Base-by-base conservation (phyloP, 169 alveolate species). In the Eimeria brunetti region DNA sequence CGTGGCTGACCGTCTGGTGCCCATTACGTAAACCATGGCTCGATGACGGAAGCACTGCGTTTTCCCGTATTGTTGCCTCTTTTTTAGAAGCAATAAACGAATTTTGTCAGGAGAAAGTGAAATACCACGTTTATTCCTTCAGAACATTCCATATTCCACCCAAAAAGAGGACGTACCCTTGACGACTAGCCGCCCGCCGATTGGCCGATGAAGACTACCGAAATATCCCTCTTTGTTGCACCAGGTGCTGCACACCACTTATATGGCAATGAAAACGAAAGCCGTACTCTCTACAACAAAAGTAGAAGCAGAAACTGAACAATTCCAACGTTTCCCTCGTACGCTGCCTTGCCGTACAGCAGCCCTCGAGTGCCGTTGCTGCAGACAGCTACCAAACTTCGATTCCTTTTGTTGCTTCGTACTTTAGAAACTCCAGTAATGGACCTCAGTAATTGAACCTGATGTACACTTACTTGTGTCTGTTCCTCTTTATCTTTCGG, bases 161-260 rank as follows among this genome's bases (percentile, higher is more conserved):
- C 49, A 0, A 69, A 69, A 69, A 0, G 49, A 6, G 11, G 44
- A 33, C 78, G 78, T 33, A 33, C 24, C 78, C 78, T 24, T 69
- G 22, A n/a, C 78, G 49, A 69, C 78, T 69, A 69, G 78, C 78
- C 78, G 78, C 78, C 78, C 78, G 14, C 49, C 78, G 78, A 69
- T 69, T 69, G 78, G 24, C 49, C 49, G 49, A n/a, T 30, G 49
- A 14, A 69, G 78, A 22, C 33, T 24, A 69, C 24, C 27, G 78
- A 69, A 69, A 69, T 69, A 7, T 69, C 78, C 11, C 8, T 22
- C 1, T 33, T 7, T 69, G 78, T 30, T 69, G 22, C 46, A 11
- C 16, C 12, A 64, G 8, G 8, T 11, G 16, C 75, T 64, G 22
- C 41, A 64, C 41, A 64, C 75, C 11, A n/a, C 22, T 7, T 24